phyloP scores from a whole-genome alignment of 225 moss, liverwort and hornwort species.

The Anthoceros angustus region DNA sequence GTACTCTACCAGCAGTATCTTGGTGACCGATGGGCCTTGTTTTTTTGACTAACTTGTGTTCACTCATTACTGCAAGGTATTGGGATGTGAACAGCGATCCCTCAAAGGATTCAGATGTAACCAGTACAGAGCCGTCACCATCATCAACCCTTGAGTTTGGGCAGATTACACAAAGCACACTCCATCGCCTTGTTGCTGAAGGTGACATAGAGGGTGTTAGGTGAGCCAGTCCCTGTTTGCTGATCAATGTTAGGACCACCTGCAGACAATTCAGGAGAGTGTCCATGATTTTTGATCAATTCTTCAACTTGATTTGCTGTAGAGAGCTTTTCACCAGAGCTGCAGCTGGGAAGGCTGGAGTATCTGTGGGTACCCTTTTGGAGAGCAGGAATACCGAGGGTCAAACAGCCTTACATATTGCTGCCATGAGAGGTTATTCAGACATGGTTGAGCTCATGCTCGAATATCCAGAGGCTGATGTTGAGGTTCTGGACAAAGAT shows the following conservation, averaged over 20 bases:
- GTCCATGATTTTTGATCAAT: neutral
- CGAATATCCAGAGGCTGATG: conserved; percentile 32
- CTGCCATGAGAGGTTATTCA: conserved; percentile 34
- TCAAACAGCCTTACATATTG: conserved; percentile 33
- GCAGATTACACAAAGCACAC: conserved; percentile 18
- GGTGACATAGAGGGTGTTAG: conserved; percentile 27
- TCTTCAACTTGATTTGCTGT: neutral
- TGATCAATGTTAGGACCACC: neutral
- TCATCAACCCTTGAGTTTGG: conserved; percentile 33
- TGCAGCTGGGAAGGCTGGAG: conserved; percentile 23
- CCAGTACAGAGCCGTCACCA: conserved; percentile 29
- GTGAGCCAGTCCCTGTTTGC: conserved; percentile 8
- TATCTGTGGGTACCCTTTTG: conserved; percentile 19
- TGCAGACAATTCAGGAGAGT: too few relatives aligned
- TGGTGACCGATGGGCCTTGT: neutral
- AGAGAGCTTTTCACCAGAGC: conserved; percentile 28
- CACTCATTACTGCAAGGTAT: neutral
- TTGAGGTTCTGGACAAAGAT: conserved; percentile 35
- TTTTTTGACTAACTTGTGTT: neutral
- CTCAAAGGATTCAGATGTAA: conserved; percentile 25
- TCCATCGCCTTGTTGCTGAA: conserved; percentile 34
- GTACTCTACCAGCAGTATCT: too few relatives aligned
- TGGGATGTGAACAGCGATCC: conserved; percentile 17
- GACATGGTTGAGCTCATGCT: conserved; percentile 31
- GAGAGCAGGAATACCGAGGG: conserved; percentile 29